Percentiles rank a stretch among this genome's conserved stretches.
Conservation (phyloP, 169 alveolate species). For the Amoebophrya sp. region DNA sequence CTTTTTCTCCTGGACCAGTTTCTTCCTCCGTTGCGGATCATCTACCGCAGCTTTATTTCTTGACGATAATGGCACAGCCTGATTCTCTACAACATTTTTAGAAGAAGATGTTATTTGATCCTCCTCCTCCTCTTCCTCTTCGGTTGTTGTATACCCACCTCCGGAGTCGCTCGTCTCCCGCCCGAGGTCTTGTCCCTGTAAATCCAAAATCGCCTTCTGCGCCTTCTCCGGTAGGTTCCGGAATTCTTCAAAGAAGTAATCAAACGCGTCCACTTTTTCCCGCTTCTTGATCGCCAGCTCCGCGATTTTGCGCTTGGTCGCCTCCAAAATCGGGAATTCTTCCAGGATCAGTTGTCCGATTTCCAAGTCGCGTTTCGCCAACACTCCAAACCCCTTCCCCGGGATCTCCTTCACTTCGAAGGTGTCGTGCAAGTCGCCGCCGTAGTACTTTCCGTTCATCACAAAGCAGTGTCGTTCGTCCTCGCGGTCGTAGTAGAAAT, state of each 20-base stretch:
- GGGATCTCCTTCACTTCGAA: not conserved
- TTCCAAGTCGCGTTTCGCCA: not conserved
- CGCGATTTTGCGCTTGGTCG: not conserved
- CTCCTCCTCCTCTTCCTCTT: no score
- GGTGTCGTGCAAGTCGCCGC: not conserved
- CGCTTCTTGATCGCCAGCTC: not conserved
- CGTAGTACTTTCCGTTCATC: not conserved
- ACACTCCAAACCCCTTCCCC: not conserved
- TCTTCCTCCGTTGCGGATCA: no score
- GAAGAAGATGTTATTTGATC: no score
- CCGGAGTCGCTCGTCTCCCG: no score
- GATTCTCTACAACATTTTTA: no score
- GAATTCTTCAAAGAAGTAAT: not conserved
- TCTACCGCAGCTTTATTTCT: no score
- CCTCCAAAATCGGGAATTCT: not conserved
- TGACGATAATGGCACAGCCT: no score
- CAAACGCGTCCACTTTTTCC: not conserved
- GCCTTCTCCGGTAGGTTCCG: not conserved
- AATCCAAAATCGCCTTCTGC: not conserved
- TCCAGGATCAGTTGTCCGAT: not conserved
- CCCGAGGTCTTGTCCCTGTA: no score
- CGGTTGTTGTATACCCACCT: no score
- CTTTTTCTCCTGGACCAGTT: no score
- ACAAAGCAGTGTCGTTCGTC: no score
- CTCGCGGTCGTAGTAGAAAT: no score